Percentiles rank a stretch among this genome's conserved stretches.
These are phyloP conservation scores for Reticulascus tulasneorum DNA, from an alignment of 2,329 filamentous ascomycete genomes.

Conservation along the genomic window DNA sequence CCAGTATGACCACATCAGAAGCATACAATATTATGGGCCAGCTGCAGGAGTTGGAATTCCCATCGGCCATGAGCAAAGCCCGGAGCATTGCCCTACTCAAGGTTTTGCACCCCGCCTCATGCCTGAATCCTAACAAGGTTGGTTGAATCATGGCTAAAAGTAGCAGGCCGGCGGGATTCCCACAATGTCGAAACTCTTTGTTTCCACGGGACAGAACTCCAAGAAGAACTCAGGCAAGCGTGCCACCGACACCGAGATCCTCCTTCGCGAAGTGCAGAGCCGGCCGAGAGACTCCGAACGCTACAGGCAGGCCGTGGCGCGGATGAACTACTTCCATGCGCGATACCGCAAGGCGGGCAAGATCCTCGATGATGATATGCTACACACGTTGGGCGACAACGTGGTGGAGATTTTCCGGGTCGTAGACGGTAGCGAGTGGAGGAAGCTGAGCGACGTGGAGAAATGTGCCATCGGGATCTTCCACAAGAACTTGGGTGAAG, in stretches of 20 bases:
- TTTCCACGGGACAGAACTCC: constrained; percentile 45
- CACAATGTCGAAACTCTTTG: constrained; percentile 45
- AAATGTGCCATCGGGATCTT: constrained; percentile 51
- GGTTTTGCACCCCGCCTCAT: too few relatives aligned
- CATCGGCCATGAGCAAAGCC: constrained; percentile 43
- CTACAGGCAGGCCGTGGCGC: constrained; percentile 47
- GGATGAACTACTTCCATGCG: constrained; percentile 63
- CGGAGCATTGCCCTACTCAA: constrained; percentile 58
- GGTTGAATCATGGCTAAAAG: not conserved
- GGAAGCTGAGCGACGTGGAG: constrained; percentile 49
- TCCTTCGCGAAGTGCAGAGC: constrained; percentile 44
- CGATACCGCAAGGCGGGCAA: constrained; percentile 53
- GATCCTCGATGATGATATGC: constrained; percentile 59
- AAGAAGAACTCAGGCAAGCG: constrained; percentile 41
- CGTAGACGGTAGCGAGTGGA: constrained; percentile 54
- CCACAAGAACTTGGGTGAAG: constrained; percentile 54
- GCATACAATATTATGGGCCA: constrained; percentile 34
- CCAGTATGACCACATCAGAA: constrained; percentile 10
- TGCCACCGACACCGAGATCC: constrained; percentile 45
- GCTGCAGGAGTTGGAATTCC: constrained; percentile 51
- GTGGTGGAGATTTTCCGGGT: constrained; percentile 51
- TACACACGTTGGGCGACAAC: constrained; percentile 61
- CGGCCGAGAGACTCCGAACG: constrained; percentile 39
- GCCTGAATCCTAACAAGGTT: too few relatives aligned
- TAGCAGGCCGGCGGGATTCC: constrained; percentile 46